phyloP scores from a whole-genome alignment of 768 basidiomycete genomes.

The Trametes meyenii region DNA sequence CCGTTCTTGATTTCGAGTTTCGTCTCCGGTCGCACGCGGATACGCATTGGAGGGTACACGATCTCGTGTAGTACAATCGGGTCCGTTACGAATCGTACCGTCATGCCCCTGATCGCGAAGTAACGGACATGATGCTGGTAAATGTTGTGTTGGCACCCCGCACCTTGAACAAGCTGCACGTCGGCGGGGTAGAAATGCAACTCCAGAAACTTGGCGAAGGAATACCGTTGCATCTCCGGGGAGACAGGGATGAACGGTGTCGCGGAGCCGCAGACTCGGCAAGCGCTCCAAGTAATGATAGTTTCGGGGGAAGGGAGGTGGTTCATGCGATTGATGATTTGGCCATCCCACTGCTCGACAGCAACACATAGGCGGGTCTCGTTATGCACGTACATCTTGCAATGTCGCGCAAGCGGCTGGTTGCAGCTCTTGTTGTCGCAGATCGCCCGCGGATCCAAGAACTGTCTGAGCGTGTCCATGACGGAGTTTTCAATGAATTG shows the following conservation, averaged over 20 bases:
- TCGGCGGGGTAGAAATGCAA: conserved; percentile 94
- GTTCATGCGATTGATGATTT: conserved; percentile 60
- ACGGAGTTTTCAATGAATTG: conserved; percentile 89
- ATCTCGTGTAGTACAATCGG: conserved; percentile 82
- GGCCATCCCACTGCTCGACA: conserved; percentile 86
- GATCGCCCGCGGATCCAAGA: conserved; percentile 71
- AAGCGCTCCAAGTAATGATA: conserved; percentile 91
- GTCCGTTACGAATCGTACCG: conserved; percentile 87
- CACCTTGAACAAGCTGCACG: conserved; percentile 81
- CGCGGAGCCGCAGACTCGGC: conserved; percentile 73
- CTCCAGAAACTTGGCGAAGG: conserved; percentile 95
- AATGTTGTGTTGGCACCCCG: conserved; percentile 92
- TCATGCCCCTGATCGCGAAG: conserved; percentile 83
- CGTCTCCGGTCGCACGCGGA: conserved; percentile 84
- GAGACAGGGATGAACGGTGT: conserved; percentile 90
- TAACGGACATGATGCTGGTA: conserved; percentile 92
- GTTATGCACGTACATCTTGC: conserved; percentile 90
- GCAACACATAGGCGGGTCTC: conserved; percentile 80
- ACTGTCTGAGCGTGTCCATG: conserved; percentile 65
- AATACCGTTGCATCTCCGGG: conserved; percentile 91
- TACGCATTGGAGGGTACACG: conserved; percentile 84
- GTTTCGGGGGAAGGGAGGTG: conserved; percentile 60
- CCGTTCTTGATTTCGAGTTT: conserved; percentile 89
- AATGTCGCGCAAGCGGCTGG: conserved; percentile 80
- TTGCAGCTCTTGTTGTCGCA: conserved; percentile 87